phyloP scores from a whole-genome alignment of 1,284 basidiomycete species.

The Ganoderma meredithae region DNA sequence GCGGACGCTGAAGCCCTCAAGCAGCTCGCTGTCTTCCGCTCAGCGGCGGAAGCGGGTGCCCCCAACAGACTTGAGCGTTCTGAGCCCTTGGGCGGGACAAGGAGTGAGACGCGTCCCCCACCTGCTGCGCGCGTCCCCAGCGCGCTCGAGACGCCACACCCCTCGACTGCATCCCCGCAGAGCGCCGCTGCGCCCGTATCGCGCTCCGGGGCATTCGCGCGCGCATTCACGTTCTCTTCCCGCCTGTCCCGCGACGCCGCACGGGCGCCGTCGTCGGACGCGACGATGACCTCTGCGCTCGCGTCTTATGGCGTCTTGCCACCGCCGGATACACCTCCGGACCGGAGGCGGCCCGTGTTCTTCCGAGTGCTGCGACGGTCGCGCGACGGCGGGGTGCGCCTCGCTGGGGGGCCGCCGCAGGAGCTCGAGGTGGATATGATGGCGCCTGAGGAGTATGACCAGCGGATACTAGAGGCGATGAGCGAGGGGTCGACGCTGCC shows the following conservation, averaged over 20 bases:
- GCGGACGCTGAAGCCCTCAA: neutral
- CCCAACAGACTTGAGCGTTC: too few relatives aligned
- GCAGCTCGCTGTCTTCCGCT: conserved; percentile 1
- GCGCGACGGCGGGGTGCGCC: conserved; percentile 20
- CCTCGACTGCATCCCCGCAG: neutral
- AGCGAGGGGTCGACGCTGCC: conserved; percentile 26
- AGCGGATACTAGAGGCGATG: conserved; percentile 5
- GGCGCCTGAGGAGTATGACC: conserved; percentile 19
- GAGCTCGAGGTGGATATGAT: conserved; percentile 1
- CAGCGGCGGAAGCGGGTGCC: neutral
- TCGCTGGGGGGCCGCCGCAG: conserved; percentile 17
- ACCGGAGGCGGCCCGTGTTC: neutral
- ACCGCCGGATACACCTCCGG: neutral
- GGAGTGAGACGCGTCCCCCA: neutral
- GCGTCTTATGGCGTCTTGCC: neutral
- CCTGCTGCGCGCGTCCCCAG: neutral
- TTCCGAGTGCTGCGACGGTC: conserved; percentile 13
- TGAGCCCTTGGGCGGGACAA: neutral
- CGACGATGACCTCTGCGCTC: neutral
- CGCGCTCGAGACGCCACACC: neutral
- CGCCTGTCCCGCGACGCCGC: neutral
- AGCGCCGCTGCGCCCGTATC: neutral
- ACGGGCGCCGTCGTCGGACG: neutral
- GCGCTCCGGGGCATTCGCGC: neutral
- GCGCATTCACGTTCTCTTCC: neutral